phyloP scores from a whole-genome alignment of 345 rosid genomes.

The Murraya paniculata region DNA sequence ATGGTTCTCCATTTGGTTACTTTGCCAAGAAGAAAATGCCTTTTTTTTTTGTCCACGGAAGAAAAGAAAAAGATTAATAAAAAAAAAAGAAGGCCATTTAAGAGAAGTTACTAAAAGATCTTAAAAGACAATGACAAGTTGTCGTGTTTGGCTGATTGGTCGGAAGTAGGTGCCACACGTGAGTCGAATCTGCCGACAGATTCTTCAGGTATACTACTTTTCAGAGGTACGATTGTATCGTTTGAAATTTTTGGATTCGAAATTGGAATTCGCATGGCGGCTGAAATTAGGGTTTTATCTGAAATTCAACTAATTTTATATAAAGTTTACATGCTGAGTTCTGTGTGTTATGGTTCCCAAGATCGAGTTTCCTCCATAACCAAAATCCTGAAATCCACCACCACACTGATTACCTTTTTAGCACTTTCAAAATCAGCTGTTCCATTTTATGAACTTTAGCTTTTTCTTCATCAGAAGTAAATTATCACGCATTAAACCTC shows the following conservation, averaged over 20 bases:
- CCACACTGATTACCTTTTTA: not conserved
- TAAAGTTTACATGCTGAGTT: no score
- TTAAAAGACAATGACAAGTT: not conserved
- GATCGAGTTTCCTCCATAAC: not conserved
- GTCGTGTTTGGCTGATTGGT: no score
- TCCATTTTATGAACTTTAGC: no score
- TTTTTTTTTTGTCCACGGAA: no score
- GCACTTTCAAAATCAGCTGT: not conserved
- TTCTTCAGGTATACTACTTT: not conserved
- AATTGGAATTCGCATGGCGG: not conserved
- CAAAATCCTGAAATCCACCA: not conserved
- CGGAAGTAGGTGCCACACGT: not conserved
- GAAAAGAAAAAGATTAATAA: no score
- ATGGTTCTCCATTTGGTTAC: not conserved
- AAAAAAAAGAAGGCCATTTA: not conserved
- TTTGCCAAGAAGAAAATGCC: not conserved
- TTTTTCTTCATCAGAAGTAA: no score
- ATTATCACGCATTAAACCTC: not conserved
- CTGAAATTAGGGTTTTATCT: no score
- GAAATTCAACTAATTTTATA: no score
- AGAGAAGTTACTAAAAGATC: not conserved
- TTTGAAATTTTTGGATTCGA: no score
- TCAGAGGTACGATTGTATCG: not conserved
- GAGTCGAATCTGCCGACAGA: not conserved
- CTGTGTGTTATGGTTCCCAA: no score